Evolutionary conservation across 257 asterid genomes (phyloP).

Genomic region (Thymus mandschuricus): DNA sequence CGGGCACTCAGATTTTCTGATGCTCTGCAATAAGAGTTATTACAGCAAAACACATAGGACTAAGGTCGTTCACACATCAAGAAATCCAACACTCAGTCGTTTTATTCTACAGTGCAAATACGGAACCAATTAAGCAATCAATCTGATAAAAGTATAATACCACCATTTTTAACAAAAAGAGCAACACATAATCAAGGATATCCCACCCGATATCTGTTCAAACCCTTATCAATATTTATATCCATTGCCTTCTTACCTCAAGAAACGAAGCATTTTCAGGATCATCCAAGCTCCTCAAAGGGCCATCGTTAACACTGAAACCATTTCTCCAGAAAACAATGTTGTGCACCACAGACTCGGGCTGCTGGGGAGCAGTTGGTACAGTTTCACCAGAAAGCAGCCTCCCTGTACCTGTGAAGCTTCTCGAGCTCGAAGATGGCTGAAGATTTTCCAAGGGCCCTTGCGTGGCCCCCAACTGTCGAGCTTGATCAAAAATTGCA

Average conservation of each 20-base stretch:
- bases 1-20: constrained; percentile 87
- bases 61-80: constrained; percentile 6
- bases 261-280: constrained; percentile 84
- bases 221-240: background rate
- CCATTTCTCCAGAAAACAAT: constrained; percentile 98
- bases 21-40: constrained; percentile 61
- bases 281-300: constrained; percentile 91
- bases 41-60: constrained; percentile 12
- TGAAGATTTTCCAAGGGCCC: constrained; percentile 60
- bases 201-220: constrained; percentile 9
- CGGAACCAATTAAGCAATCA: background rate
- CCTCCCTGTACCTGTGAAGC: constrained; percentile 88
- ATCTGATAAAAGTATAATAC: background rate
- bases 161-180: constrained; percentile 1
- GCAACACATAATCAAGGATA: constrained; percentile 9
- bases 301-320: constrained; percentile 90
- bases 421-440: constrained; percentile 79
- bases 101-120: constrained; percentile 6
- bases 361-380: constrained; percentile 71
- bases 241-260: constrained; percentile 55
- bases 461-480: constrained; percentile 72
- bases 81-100: constrained; percentile 4
- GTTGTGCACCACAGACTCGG: constrained; percentile 76
- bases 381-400: constrained; percentile 71
- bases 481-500: constrained; percentile 64